phyloP scores from a whole-genome alignment of 164 flowering plant genomes.

The Berberis thunbergii region DNA sequence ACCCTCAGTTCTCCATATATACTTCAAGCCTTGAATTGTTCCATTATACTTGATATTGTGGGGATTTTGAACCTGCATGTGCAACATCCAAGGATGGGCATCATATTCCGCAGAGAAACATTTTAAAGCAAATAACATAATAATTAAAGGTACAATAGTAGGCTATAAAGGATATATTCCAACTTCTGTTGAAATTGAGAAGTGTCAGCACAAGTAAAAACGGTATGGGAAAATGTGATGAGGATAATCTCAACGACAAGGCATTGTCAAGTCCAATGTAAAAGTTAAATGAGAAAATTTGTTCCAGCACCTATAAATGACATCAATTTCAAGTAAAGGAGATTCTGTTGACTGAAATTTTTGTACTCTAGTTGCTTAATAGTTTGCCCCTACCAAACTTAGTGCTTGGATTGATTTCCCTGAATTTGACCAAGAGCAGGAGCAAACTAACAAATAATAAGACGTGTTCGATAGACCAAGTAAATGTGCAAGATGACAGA shows the following conservation, averaged over 20 bases:
- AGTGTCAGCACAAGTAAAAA: neutral
- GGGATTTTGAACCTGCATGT: constrained; percentile 81
- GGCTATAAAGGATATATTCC: neutral
- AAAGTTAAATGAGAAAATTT: too few species aligned
- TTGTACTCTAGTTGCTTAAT: neutral
- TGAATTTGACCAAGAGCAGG: neutral
- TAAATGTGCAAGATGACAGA: too few species aligned
- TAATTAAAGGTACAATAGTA: too few species aligned
- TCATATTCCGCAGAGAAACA: neutral
- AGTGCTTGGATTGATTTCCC: too few species aligned
- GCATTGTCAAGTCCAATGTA: neutral
- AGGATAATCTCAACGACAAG: neutral
- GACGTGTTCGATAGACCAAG: neutral
- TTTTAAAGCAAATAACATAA: neutral
- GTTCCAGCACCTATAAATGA: too few species aligned
- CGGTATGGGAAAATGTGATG: neutral
- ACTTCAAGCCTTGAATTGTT: constrained; percentile 86
- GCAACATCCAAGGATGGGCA: neutral
- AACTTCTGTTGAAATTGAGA: neutral
- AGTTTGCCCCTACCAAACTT: neutral
- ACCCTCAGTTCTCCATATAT: constrained; percentile 91
- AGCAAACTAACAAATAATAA: neutral
- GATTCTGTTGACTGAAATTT: neutral
- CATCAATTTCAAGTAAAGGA: neutral
- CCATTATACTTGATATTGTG: constrained; percentile 87